Percentiles rank a stretch among this genome's conserved stretches.
Evolutionary conservation across 192 early-diverging fungal genomes (phyloP).

Genomic region (Umbelopsis sp.): DNA sequence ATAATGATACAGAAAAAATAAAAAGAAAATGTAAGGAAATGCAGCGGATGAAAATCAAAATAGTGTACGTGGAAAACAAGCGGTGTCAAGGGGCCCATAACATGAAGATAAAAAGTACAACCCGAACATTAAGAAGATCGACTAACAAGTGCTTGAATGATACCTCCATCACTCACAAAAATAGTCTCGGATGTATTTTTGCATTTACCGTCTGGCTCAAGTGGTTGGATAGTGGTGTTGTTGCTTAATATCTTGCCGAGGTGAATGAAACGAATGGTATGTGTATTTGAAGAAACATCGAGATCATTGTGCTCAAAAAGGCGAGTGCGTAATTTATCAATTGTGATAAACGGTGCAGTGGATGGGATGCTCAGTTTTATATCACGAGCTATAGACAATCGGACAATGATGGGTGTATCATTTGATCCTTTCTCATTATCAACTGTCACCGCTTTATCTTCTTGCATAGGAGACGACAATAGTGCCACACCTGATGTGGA

Average conservation of each 20-base stretch:
- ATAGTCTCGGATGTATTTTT: slow-evolving; percentile 4
- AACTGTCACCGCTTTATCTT: neutral
- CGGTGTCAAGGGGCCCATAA: neutral
- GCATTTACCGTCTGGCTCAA: neutral
- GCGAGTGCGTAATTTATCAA: neutral
- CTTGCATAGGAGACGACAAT: slow-evolving; percentile 5
- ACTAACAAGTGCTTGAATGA: slow-evolving; percentile 7
- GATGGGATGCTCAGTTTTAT: slow-evolving; percentile 15
- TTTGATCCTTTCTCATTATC: neutral
- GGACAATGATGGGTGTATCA: slow-evolving; percentile 13
- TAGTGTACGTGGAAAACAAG: too few relatives aligned
- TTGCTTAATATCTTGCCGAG: slow-evolving; percentile 10
- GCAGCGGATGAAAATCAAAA: too few relatives aligned
- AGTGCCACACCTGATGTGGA: slow-evolving; percentile 18
- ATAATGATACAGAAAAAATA: too few relatives aligned
- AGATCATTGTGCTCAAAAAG: slow-evolving; percentile 6
- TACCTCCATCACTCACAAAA: slow-evolving; percentile 11
- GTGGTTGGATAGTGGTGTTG: slow-evolving; percentile 10
- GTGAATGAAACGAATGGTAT: slow-evolving; percentile 11
- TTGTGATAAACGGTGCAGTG: neutral
- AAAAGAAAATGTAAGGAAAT: too few relatives aligned
- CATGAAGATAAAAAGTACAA: neutral
- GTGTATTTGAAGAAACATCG: neutral
- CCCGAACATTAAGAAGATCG: neutral
- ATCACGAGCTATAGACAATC: slow-evolving; percentile 10